These are phyloP conservation scores for Tolypocladium ophioglossoides DNA, from an alignment of 2,329 filamentous ascomycete genomes.

Conservation along the genomic window DNA sequence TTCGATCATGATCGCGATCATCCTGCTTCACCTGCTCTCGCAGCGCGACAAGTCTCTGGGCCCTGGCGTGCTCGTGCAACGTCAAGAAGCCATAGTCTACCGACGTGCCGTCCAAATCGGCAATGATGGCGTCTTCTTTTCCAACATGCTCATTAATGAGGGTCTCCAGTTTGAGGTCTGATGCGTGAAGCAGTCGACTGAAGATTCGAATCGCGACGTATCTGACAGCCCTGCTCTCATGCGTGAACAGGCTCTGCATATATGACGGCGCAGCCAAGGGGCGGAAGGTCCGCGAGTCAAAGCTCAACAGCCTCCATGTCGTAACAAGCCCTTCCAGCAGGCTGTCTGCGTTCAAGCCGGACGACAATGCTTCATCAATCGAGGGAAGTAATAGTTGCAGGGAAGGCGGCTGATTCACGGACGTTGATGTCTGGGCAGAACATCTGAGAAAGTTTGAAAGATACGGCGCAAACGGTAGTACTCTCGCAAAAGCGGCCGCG, in stretches of 20 bases:
- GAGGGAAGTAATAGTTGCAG: conserved; percentile 19
- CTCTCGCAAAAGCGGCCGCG: conserved; percentile 64
- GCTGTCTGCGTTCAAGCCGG: conserved; percentile 9
- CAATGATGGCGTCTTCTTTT: conserved; percentile 48
- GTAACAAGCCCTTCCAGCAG: conserved; percentile 28
- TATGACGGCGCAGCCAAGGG: conserved; percentile 52
- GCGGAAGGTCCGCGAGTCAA: conserved; percentile 60
- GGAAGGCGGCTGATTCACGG: conserved; percentile 7
- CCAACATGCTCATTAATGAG: conserved; percentile 59
- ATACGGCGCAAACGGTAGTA: conserved; percentile 74
- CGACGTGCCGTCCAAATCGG: conserved; percentile 61
- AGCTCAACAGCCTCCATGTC: conserved; percentile 68
- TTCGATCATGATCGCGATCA: conserved; percentile 3
- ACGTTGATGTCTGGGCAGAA: conserved; percentile 5
- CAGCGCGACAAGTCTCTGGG: conserved; percentile 32
- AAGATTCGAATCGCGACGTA: conserved; percentile 78
- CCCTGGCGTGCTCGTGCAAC: conserved; percentile 45
- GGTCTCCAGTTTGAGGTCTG: conserved; percentile 66
- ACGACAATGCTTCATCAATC: conserved; percentile 16
- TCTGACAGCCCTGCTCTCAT: conserved; percentile 50
- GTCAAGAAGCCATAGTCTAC: conserved; percentile 72
- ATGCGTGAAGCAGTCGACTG: conserved; percentile 65
- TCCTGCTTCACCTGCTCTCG: conserved; percentile 25
- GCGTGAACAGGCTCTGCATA: conserved; percentile 58
- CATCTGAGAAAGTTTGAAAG: conserved; percentile 62